Percentiles rank a stretch among this genome's conserved stretches.
Evolutionary conservation across 306 rosid species (phyloP).

Genomic region (Cucumis melo): DNA sequence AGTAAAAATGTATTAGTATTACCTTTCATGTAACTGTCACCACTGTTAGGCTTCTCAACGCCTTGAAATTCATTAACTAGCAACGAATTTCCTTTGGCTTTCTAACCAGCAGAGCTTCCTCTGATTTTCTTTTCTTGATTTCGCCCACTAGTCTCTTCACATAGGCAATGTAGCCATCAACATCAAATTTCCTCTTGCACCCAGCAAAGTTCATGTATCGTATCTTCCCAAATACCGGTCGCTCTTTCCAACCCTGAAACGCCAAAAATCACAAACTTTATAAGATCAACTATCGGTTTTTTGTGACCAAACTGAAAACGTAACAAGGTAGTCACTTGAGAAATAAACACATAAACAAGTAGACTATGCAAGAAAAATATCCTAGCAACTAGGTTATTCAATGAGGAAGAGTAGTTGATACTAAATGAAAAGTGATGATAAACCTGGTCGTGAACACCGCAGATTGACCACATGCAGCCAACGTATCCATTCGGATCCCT

Average conservation of each 20-base stretch:
- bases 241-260: constrained; percentile 81
- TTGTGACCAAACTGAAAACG: neutral
- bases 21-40: neutral
- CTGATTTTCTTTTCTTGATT: constrained; percentile 54
- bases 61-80: neutral
- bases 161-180: constrained; percentile 56
- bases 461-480: constrained; percentile 97
- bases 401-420: neutral
- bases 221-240: constrained; percentile 77
- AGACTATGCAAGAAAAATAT: neutral
- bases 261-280: neutral
- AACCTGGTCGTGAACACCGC: constrained; percentile 96
- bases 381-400: neutral
- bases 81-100: constrained; percentile 35
- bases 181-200: constrained; percentile 84
- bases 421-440: neutral
- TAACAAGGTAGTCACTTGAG: neutral
- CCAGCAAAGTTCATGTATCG: constrained; percentile 88
- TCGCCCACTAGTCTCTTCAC: constrained; percentile 41
- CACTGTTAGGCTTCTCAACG: neutral
- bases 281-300: neutral
- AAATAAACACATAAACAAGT: neutral
- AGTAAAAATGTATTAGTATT: neutral
- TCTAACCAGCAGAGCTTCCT: constrained; percentile 19
- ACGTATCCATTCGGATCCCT: constrained; percentile 84